Evolutionary conservation across 2,329 filamentous ascomycete species (phyloP).

Genomic region (Nothophaeocryptopus gaeumannii): DNA sequence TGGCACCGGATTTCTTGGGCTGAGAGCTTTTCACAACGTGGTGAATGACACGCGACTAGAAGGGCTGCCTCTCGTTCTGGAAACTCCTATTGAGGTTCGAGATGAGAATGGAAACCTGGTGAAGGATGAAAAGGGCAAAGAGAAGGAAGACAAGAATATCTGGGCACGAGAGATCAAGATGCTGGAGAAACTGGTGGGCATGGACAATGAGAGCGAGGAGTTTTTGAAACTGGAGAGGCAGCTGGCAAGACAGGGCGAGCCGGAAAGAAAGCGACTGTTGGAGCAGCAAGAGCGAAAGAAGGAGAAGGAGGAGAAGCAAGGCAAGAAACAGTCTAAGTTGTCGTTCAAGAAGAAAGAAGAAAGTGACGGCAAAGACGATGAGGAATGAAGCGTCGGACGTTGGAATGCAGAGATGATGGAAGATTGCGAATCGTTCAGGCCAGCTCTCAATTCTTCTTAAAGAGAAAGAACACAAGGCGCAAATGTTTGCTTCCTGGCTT

Average conservation of each 20-base stretch:
- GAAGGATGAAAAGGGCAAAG: constrained; percentile 44
- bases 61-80: constrained; percentile 83
- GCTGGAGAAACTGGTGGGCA: constrained; percentile 80
- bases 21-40: constrained; percentile 85
- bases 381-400: not conserved
- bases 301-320: constrained; percentile 56
- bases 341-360: constrained; percentile 34
- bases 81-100: constrained; percentile 84
- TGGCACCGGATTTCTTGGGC: constrained; percentile 86
- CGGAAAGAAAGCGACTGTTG: constrained; percentile 71
- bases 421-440: too few relatives aligned
- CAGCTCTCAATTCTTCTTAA: too few relatives aligned
- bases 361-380: constrained; percentile 21
- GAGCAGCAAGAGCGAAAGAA: constrained; percentile 75
- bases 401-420: too few relatives aligned
- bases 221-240: constrained; percentile 65
- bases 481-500: too few relatives aligned
- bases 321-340: constrained; percentile 43
- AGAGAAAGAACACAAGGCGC: too few relatives aligned
- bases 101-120: constrained; percentile 59
- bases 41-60: constrained; percentile 78
- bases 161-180: constrained; percentile 96
- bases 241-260: constrained; percentile 64
- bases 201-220: constrained; percentile 71
- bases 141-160: constrained; percentile 72